Percentiles rank a stretch among this genome's conserved stretches.
Conservation (phyloP, 176 grass and related monocot genomes). For the Cenchrus fungigraminus region DNA sequence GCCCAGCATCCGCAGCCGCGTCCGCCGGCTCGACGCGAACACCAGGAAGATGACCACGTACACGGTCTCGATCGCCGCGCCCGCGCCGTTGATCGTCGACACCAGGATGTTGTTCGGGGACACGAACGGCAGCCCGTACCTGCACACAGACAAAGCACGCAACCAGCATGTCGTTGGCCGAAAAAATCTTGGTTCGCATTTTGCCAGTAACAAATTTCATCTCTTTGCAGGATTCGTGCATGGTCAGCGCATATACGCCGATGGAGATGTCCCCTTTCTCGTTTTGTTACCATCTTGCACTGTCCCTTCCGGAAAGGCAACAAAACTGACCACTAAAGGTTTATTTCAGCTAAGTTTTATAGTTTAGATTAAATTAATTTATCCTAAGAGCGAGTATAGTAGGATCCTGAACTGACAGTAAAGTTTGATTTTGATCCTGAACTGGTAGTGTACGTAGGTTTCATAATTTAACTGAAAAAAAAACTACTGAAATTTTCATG, state of each 20-base stretch:
- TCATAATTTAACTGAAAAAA: no score
- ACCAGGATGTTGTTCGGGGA: conserved; percentile 95
- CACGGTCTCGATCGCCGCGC: conserved; percentile 62
- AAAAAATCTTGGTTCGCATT: not conserved
- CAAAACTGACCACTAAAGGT: not conserved
- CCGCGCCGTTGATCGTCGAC: conserved; percentile 88
- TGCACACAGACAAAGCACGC: not conserved
- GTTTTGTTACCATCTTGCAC: not conserved
- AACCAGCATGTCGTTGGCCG: not conserved
- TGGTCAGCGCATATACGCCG: no score
- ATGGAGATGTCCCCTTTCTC: no score
- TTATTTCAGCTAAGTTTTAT: no score
- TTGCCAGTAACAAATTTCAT: not conserved
- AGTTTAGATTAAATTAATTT: no score
- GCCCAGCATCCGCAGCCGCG: conserved; percentile 55
- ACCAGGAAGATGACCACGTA: conserved; percentile 83
- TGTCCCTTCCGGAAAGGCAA: conserved; percentile 19
- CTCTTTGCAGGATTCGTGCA: not conserved
- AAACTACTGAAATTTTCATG: no score
- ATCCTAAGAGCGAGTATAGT: no score
- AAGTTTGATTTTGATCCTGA: no score
- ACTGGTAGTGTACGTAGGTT: no score
- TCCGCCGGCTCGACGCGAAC: conserved; percentile 59
- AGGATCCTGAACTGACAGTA: no score
- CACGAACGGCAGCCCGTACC: conserved; percentile 90